Base-by-base conservation (phyloP, 2,329 filamentous ascomycete species). In the Ophiostoma novo-ulmi region DNA sequence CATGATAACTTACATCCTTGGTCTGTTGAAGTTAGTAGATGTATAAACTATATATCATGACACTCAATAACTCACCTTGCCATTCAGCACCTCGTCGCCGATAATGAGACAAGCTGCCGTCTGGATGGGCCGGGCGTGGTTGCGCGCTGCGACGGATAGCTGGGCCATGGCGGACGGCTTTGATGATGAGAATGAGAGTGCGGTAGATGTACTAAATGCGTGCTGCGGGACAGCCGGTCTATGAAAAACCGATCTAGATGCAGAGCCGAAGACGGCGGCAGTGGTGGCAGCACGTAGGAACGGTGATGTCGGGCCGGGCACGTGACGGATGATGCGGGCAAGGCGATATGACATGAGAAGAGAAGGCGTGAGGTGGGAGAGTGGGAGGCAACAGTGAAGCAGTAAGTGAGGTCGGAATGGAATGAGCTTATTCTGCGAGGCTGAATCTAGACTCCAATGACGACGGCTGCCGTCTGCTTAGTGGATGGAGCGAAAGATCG, bases 61-160 rank as follows among this genome's bases (percentile, higher is more conserved):
- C 11, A 31, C 26, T 17, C 11, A 11, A 64, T 38, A 3, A 65
- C 82, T 74, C 79, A 93, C 94, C 90, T 98, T 98, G 76, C 95
- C 94, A 31, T 93, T 94, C 4, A 98, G 84, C 5, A 98, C 93
- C 80, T 97, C 94, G 81, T 98, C 94, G n/a, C 94, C 94, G 76
- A 99, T 98, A 72, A 99, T 93, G 74, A 98, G 81, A 79, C 93
- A 97, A 71, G 91, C 94, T 13, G 94, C 95, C 66, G 94, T 97
- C 78, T 93, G 89, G 75, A 98, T 96, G 72, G 86, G 88, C 77
- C 76, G 75, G 74, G 69, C 63, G 10, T 67, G 69, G 35, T 74
- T 74, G 65, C 61, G 70, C 26, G 68, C 64, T 17, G 73, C 69
- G 5, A 67, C 52, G 5, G 73, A 71, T 38, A 72, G 44, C 35